A percentile compares a stretch with the other conserved stretches of the same genome.
phyloP scores from a whole-genome alignment of 257 asterid species.

The Paulownia fortunei region DNA sequence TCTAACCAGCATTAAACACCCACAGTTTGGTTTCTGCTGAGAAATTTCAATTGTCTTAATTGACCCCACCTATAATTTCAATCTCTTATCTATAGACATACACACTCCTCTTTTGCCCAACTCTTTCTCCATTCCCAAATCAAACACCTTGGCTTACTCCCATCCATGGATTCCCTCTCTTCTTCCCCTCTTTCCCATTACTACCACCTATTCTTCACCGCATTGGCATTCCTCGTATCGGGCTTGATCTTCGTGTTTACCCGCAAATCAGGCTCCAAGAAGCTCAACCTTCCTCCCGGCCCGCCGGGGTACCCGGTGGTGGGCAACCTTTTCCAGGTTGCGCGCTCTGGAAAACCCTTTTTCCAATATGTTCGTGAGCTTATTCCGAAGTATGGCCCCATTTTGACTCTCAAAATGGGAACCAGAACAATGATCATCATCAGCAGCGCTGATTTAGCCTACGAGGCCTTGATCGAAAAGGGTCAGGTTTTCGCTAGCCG shows the following conservation, averaged over 20 bases:
- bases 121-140: background rate
- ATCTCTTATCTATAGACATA: constrained; percentile 39
- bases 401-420: constrained; percentile 84
- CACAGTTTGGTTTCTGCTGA: constrained; percentile 19
- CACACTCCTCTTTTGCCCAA: background rate
- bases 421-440: constrained; percentile 77
- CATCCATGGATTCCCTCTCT: constrained; percentile 53
- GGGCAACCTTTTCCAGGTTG: constrained; percentile 91
- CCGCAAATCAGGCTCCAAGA: constrained; percentile 52
- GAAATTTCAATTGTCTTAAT: constrained; percentile 37
- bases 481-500: constrained; percentile 81
- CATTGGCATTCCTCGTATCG: constrained; percentile 54
- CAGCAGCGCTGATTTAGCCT: constrained; percentile 56
- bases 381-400: constrained; percentile 66
- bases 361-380: constrained; percentile 73
- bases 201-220: constrained; percentile 67
- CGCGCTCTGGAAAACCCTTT: constrained; percentile 78
- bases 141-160: background rate
- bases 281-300: constrained; percentile 80
- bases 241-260: constrained; percentile 52
- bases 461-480: constrained; percentile 71
- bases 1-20: constrained; percentile 30
- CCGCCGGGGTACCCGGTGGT: constrained; percentile 91
- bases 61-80: constrained; percentile 50
- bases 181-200: constrained; percentile 55